Conservation (phyloP, 305 asterid species). For the Rubia tinctorum region DNA sequence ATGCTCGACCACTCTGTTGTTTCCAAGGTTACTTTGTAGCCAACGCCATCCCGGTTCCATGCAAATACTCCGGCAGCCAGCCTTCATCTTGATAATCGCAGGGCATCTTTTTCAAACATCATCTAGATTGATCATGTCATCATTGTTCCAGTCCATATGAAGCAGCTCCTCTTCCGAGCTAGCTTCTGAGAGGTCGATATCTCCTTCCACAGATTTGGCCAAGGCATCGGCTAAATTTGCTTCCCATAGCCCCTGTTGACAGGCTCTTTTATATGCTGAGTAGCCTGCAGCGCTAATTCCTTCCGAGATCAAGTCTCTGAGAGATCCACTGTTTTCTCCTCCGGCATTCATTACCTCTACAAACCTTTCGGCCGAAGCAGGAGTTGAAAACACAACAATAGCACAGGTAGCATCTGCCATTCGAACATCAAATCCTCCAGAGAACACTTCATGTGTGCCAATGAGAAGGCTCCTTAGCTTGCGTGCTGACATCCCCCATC, state of each 20-base stretch:
- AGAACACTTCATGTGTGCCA: constrained; percentile 49
- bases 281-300: constrained; percentile 72
- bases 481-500: constrained; percentile 55
- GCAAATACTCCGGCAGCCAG: neutral
- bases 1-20: too few relatives aligned
- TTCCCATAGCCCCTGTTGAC: constrained; percentile 50
- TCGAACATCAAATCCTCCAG: constrained; percentile 58
- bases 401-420: constrained; percentile 81
- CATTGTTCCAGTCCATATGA: constrained; percentile 53
- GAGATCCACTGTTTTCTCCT: constrained; percentile 30
- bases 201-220: constrained; percentile 51
- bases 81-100: neutral
- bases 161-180: constrained; percentile 34
- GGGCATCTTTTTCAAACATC: constrained; percentile 39
- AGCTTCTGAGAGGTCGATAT: constrained; percentile 30
- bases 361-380: constrained; percentile 46
- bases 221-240: constrained; percentile 62
- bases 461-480: constrained; percentile 51
- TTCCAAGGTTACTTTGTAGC: neutral
- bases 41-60: neutral
- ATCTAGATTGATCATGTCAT: constrained; percentile 63
- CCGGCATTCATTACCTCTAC: constrained; percentile 51
- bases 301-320: constrained; percentile 44
- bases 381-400: constrained; percentile 55
- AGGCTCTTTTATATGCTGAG: constrained; percentile 48